phyloP scores from a whole-genome alignment of 371 early-diverging fungal genomes.

The Neoconidiobolus thromboides region DNA sequence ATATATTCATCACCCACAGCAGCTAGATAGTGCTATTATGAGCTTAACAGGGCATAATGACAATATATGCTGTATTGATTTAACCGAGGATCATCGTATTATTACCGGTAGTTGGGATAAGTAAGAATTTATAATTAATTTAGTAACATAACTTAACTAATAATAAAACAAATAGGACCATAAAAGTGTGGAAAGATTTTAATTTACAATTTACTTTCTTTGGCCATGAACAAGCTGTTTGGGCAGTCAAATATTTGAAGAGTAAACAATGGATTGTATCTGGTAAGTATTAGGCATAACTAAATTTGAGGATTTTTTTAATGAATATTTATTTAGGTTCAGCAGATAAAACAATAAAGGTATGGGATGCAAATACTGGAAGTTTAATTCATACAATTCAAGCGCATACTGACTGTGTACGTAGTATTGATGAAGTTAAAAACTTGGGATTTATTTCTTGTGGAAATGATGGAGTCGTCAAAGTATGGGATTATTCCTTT shows the following conservation, averaged over 20 bases:
- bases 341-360: constrained; percentile 80
- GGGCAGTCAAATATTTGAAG: constrained; percentile 66
- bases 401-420: constrained; percentile 88
- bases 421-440: constrained; percentile 46
- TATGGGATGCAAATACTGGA: constrained; percentile 52
- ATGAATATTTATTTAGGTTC: constrained; percentile 32
- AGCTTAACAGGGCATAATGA: constrained; percentile 69
- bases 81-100: constrained; percentile 38
- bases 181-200: constrained; percentile 71
- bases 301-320: neutral
- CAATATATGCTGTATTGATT: constrained; percentile 63
- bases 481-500: constrained; percentile 62
- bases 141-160: constrained; percentile 12
- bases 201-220: constrained; percentile 37
- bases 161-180: constrained; percentile 29
- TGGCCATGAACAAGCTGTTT: constrained; percentile 79
- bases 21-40: constrained; percentile 32
- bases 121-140: constrained; percentile 19
- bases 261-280: constrained; percentile 18
- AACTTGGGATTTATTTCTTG: constrained; percentile 62
- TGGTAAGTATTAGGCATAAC: neutral
- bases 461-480: constrained; percentile 68
- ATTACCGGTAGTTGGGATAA: constrained; percentile 96
- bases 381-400: constrained; percentile 36
- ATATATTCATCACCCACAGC: constrained; percentile 47